A percentile compares a stretch with the other conserved stretches of the same genome.
Conservation (phyloP, 176 grass and related monocot genomes). For the Zizania latifolia region DNA sequence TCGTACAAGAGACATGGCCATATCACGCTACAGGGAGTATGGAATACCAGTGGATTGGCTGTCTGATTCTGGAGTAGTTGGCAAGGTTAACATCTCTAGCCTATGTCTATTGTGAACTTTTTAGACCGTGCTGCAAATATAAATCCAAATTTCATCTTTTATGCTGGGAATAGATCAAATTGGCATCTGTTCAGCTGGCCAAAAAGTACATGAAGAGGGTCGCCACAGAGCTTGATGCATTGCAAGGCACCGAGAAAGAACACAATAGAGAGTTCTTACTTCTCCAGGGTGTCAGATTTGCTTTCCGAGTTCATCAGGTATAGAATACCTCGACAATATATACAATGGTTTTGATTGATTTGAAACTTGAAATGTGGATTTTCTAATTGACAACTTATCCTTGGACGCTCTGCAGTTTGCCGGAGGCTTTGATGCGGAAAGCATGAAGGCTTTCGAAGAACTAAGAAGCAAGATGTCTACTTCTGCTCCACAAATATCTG, state of each 20-base stretch:
- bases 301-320: slow-evolving; percentile 93
- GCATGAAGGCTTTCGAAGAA: slow-evolving; percentile 86
- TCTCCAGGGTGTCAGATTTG: slow-evolving; percentile 90
- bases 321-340: background rate
- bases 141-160: background rate
- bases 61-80: slow-evolving; percentile 75
- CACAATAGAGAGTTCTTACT: slow-evolving; percentile 89
- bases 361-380: background rate
- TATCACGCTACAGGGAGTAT: slow-evolving; percentile 68
- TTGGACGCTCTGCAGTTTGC: slow-evolving; percentile 53
- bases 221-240: slow-evolving; percentile 70
- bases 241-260: slow-evolving; percentile 71
- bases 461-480: slow-evolving; percentile 62
- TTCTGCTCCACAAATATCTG: slow-evolving; percentile 8
- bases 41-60: slow-evolving; percentile 85
- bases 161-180: slow-evolving; percentile 69
- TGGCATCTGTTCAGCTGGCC: slow-evolving; percentile 85
- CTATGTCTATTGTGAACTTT: background rate
- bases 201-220: slow-evolving; percentile 96
- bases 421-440: slow-evolving; percentile 80
- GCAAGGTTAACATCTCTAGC: slow-evolving; percentile 58
- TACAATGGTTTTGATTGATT: background rate
- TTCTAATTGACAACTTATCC: background rate
- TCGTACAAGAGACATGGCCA: slow-evolving; percentile 81
- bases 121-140: background rate